phyloP scores from a whole-genome alignment of 2,329 filamentous ascomycete species.

The Ilyonectria mors-panacis region DNA sequence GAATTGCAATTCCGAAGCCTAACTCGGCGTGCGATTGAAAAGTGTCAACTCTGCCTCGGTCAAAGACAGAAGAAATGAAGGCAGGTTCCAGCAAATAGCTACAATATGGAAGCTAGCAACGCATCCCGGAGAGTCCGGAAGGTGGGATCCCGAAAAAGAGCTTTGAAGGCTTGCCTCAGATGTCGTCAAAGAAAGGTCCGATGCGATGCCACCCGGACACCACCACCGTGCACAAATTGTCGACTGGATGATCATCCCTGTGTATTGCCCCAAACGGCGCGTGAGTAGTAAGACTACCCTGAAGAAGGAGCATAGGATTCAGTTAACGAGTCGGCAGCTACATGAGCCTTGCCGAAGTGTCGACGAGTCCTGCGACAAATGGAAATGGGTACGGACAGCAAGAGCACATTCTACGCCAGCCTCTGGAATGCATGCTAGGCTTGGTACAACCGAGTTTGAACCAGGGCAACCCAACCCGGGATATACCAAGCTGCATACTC shows the following conservation, averaged over 20 bases:
- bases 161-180: slow-evolving; percentile 41
- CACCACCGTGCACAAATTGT: slow-evolving; percentile 41
- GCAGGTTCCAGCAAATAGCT: neutral
- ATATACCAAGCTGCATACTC: neutral
- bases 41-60: neutral
- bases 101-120: neutral
- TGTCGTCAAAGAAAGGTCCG: slow-evolving; percentile 42
- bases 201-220: slow-evolving; percentile 42
- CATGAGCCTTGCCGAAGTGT: neutral
- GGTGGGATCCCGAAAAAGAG: slow-evolving; percentile 38
- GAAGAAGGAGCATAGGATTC: neutral
- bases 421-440: neutral
- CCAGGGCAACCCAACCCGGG: neutral
- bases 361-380: neutral
- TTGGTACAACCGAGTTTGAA: neutral
- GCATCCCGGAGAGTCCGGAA: slow-evolving; percentile 21
- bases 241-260: slow-evolving; percentile 39
- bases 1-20: neutral
- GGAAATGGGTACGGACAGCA: neutral
- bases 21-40: neutral
- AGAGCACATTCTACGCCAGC: neutral
- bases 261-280: slow-evolving; percentile 12
- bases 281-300: neutral
- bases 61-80: neutral
- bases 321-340: neutral